phyloP scores from a whole-genome alignment of 2,329 filamentous ascomycete species.

The Trichoderma sp. region DNA sequence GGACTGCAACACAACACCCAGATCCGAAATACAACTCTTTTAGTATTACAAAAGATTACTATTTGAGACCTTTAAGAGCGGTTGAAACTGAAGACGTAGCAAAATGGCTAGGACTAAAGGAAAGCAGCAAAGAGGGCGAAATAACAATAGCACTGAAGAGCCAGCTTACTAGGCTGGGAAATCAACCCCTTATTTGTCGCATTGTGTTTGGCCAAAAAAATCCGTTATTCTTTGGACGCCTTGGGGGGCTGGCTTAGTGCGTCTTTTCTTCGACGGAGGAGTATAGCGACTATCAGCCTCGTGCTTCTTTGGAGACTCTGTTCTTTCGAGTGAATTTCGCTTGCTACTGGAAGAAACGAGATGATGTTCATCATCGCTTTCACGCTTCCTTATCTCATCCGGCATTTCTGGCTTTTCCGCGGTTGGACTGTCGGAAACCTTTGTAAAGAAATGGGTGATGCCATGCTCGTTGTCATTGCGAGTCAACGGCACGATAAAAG shows the following conservation, averaged over 20 bases:
- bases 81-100: not conserved
- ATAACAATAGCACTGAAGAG: not conserved
- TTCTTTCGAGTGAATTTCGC: not conserved
- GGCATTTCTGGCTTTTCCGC: not conserved
- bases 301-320: not conserved
- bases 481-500: conserved; percentile 78
- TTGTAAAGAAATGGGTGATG: conserved; percentile 90
- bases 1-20: too few species aligned
- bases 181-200: not conserved
- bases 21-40: too few species aligned
- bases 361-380: not conserved
- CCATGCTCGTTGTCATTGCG: conserved; percentile 89
- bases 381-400: not conserved
- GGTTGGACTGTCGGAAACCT: conserved; percentile 34
- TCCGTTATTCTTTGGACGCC: not conserved
- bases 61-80: not conserved
- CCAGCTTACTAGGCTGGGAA: not conserved
- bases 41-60: not conserved
- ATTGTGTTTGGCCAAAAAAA: not conserved
- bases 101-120: not conserved
- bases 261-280: not conserved
- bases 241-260: not conserved
- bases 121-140: not conserved
- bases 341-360: not conserved
- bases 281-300: conserved; percentile 8